Evolutionary conservation across 805 yeast species (phyloP), one percentile per base, ranked within the genome.

Genomic region (Blastobotrys attinorum): DNA sequence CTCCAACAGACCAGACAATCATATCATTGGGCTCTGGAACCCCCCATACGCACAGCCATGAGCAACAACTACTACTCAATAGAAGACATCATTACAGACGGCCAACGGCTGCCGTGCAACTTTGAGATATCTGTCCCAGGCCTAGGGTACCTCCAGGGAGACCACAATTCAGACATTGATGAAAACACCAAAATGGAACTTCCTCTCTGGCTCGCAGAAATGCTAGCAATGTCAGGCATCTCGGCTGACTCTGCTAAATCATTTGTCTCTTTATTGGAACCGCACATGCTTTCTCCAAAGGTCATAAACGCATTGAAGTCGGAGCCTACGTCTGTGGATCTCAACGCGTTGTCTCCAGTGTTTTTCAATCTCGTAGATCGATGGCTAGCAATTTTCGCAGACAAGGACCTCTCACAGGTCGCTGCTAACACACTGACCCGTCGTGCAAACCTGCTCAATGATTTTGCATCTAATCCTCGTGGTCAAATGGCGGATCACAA

Each of bases 191-290:
- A 78, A 54, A 55, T 87, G 2, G 89, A 84, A 46, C 68, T 90
- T 20, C 97, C 97, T 0, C 61, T 88, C 22, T 90, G 97, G 97
- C 63, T 90, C 33, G 94, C 96, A 0, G 80, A 80, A 46, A 74
- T 83, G 1, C 64, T 89, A 25, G 95, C 95, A 63, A 51, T 55
- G 8, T 46, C 49, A 32, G 59, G 15, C 3, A 42, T 48, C n/a
- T 34, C 52, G 20, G 54, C 45, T 41, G 61, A 44, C 34, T 49
- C 48, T n/a, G 49, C 40, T 13, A 52, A 58, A 4, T 76, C 83
- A 3, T 84, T 86, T 53, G 67, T 86, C 4, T 81, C 77, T 39
- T 67, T 88, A 43, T 64, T 76, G 21, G 78, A 76, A 39, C 97
- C 97, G 0, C 83, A 79, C 2, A 77, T 80, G 33, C 72, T 88